Evolutionary conservation across 2,329 filamentous ascomycete genomes (phyloP).

Genomic region (Magnaporthiopsis poae): DNA sequence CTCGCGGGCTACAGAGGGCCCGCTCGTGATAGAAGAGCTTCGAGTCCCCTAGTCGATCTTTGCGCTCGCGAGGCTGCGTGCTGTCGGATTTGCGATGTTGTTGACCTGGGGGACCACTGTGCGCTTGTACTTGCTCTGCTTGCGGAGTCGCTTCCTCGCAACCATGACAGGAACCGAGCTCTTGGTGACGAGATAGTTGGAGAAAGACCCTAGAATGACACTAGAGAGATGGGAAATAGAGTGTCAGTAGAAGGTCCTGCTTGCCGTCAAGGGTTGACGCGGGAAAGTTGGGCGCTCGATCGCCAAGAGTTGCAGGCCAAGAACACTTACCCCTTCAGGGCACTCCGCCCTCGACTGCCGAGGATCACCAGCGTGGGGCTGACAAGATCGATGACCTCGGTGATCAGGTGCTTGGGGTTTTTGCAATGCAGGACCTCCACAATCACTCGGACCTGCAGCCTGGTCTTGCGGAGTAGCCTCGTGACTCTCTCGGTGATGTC

Average conservation of each 20-base stretch:
- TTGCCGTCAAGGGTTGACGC: neutral
- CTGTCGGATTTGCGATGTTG: constrained; percentile 63
- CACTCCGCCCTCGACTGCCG: constrained; percentile 81
- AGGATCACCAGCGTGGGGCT: constrained; percentile 87
- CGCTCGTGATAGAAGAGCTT: neutral
- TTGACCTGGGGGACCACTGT: constrained; percentile 66
- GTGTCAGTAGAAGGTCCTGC: constrained; percentile 9
- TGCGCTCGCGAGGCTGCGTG: constrained; percentile 57
- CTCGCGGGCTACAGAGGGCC: neutral
- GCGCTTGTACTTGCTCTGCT: constrained; percentile 72
- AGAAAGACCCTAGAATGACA: constrained; percentile 90
- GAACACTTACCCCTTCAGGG: constrained; percentile 71
- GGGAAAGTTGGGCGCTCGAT: neutral
- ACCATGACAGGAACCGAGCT: constrained; percentile 97
- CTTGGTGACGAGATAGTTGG: constrained; percentile 94
- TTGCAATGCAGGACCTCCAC: constrained; percentile 98
- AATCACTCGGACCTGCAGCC: constrained; percentile 82
- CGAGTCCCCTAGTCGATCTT: constrained; percentile 55
- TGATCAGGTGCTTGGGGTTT: constrained; percentile 89
- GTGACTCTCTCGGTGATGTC: constrained; percentile 76
- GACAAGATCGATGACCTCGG: constrained; percentile 89
- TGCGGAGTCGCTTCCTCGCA: constrained; percentile 77
- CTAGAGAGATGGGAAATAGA: constrained; percentile 32
- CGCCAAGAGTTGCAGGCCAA: neutral
- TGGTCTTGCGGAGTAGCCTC: constrained; percentile 79